phyloP scores from a whole-genome alignment of 2,329 filamentous ascomycete species.

The Colletotrichum lupini region DNA sequence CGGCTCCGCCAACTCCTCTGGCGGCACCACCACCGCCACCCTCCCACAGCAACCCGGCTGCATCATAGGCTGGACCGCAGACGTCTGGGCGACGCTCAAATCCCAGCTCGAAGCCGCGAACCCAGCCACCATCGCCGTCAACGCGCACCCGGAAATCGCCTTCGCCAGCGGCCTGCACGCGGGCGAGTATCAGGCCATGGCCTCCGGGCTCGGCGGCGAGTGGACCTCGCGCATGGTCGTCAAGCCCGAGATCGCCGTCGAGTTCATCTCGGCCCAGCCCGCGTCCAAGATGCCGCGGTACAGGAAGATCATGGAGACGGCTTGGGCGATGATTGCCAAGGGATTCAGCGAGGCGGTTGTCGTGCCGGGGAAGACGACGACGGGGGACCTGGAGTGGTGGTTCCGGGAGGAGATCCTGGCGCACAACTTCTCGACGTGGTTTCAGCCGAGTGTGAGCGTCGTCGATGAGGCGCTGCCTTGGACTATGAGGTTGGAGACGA shows the following conservation, averaged over 20 bases:
- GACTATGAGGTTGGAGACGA: neutral
- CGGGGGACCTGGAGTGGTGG: constrained; percentile 62
- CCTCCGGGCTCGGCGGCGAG: constrained; percentile 46
- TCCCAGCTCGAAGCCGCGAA: constrained; percentile 49
- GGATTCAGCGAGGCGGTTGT: constrained; percentile 57
- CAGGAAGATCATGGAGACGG: constrained; percentile 58
- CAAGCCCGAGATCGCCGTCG: constrained; percentile 57
- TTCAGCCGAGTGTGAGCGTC: constrained; percentile 58
- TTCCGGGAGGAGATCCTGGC: constrained; percentile 59
- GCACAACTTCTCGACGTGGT: constrained; percentile 64
- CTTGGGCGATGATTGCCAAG: constrained; percentile 60
- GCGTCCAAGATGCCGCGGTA: constrained; percentile 54
- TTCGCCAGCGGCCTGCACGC: constrained; percentile 60
- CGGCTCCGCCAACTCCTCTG: constrained; percentile 23
- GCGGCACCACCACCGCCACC: constrained; percentile 53
- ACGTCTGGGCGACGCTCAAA: constrained; percentile 53
- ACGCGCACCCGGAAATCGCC: constrained; percentile 56
- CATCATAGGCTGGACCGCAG: constrained; percentile 35
- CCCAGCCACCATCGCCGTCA: constrained; percentile 53
- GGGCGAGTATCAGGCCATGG: constrained; percentile 54
- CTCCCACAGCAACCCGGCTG: constrained; percentile 45
- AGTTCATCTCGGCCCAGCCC: constrained; percentile 58
- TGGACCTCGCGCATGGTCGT: constrained; percentile 54
- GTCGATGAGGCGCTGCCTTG: constrained; percentile 42
- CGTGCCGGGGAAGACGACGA: constrained; percentile 54